Evolutionary conservation across 2,329 filamentous ascomycete species (phyloP), one percentile per base, ranked within the genome.

Genomic region (Aspergillus sp.): DNA sequence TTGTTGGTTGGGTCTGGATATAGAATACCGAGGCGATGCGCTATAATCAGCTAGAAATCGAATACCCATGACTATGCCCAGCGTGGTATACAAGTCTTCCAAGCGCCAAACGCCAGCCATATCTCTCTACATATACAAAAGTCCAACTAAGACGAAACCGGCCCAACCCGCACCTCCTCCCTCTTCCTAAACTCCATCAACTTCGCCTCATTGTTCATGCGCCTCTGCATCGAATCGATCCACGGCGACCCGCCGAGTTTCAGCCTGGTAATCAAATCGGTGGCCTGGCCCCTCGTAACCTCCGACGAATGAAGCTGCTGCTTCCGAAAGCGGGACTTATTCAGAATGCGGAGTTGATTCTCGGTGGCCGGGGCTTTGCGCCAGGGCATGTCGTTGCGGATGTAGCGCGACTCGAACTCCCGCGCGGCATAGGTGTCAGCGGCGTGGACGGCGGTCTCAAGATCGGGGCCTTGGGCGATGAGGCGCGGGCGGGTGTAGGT

Each of bases 191-290:
- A 15, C 27, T 49, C 36, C 16, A 30, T 37, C 7, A 36, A 6
- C 8, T 34, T 40, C 12, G 42, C 34, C 12, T 33, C 33, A 16
- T 39, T 36, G 15, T 35, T 37, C 16, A 42, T 17, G 17, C 32
- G 29, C 16, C 42, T 43, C 11, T 39, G 37, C 31, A 36, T 40
- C 61, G 64, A 48, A 71, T 67, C 36, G 72, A 86, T 63, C 63
- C 75, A 41, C 61, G 82, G 57, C 67, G 74, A 68, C 1, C 83
- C 85, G 1, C 89, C 89, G 53, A 91, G 82, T 56, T 81, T 89
- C 40, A 94, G 53, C 58, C 93, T 93, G 5, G 85, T 93, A 43
- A 96, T 93, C 81, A 93, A 88, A 54, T 95, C 88, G 4, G 72
- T 72, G 4, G 86, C 88, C 52, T 76, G 77, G 5, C 89, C 89